A percentile compares a stretch with the other conserved stretches of the same genome.
phyloP scores from a whole-genome alignment of 768 basidiomycete genomes.

The Tulasnella sp. region DNA sequence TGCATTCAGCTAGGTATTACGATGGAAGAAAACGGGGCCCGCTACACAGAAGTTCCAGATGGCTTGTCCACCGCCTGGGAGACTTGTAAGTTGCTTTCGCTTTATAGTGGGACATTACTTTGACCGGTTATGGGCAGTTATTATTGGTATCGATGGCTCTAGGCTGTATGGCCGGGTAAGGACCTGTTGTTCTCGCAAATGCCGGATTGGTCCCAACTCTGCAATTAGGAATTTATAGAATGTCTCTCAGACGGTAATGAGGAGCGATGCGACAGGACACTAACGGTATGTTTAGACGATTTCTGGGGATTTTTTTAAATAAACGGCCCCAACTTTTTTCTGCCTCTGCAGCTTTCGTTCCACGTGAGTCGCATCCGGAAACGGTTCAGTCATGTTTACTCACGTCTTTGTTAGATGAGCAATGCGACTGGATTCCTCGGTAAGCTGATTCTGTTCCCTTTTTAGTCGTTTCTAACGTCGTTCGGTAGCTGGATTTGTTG shows the following conservation, averaged over 20 bases:
- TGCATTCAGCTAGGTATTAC: neutral
- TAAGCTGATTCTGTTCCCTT: neutral
- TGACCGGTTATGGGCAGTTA: neutral
- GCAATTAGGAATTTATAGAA: neutral
- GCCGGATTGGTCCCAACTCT: neutral
- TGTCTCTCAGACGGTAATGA: neutral
- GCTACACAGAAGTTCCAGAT: neutral
- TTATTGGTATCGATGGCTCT: neutral
- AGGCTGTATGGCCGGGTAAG: neutral
- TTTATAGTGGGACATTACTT: neutral
- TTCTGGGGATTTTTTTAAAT: too few species aligned
- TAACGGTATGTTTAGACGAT: neutral
- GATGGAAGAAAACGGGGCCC: neutral
- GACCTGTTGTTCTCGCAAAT: neutral
- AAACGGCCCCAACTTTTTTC: neutral
- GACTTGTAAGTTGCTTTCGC: neutral
- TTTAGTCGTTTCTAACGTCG: neutral
- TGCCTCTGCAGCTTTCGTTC: neutral
- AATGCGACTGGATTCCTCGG: neutral
- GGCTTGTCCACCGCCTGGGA: neutral
- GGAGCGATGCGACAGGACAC: neutral
- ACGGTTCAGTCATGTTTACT: neutral
- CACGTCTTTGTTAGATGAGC: neutral
- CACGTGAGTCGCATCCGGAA: neutral
- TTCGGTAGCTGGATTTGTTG: neutral